phyloP scores from a whole-genome alignment of 2,329 filamentous ascomycete genomes.

The Pseudopithomyces maydicus region DNA sequence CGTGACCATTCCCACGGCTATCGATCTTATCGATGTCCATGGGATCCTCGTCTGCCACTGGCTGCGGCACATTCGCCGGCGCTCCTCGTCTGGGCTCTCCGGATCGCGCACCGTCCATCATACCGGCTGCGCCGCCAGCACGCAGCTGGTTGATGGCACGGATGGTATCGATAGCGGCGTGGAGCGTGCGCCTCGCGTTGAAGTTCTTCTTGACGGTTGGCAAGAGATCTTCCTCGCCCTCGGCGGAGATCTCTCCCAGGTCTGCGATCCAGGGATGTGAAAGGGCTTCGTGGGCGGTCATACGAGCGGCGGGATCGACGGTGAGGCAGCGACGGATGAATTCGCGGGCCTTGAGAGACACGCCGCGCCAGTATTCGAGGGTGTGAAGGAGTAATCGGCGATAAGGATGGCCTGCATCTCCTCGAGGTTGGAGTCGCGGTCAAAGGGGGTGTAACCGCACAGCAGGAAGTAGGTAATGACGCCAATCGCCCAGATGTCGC shows the following conservation, averaged over 20 bases:
- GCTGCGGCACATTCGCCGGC: conserved; percentile 41
- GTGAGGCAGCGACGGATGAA: conserved; percentile 94
- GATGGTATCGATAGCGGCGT: conserved; percentile 71
- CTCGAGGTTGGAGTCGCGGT: conserved; percentile 95
- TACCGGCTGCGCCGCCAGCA: conserved; percentile 61
- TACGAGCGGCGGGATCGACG: conserved; percentile 82
- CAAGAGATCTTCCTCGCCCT: conserved; percentile 59
- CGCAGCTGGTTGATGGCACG: conserved; percentile 70
- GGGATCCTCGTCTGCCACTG: conserved; percentile 38
- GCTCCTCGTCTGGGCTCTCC: conserved; percentile 56
- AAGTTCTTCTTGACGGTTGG: conserved; percentile 74
- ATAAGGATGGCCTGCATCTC: conserved; percentile 99
- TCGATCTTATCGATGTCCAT: conserved; percentile 66
- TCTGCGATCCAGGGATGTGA: conserved; percentile 69
- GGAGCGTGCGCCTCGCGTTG: conserved; percentile 67
- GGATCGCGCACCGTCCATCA: conserved; percentile 66
- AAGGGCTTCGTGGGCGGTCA: conserved; percentile 83
- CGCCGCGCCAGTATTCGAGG: conserved; percentile 96
- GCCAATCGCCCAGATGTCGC: conserved; percentile 95
- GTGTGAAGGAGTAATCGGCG: conserved; percentile 94
- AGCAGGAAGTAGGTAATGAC: conserved; percentile 99
- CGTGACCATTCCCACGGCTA: conserved; percentile 62
- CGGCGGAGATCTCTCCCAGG: conserved; percentile 52
- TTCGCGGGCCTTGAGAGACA: conserved; percentile 80
- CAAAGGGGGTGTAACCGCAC: conserved; percentile 97